phyloP scores from a whole-genome alignment of 140 eudicot species.

The Stevia rebaudiana region DNA sequence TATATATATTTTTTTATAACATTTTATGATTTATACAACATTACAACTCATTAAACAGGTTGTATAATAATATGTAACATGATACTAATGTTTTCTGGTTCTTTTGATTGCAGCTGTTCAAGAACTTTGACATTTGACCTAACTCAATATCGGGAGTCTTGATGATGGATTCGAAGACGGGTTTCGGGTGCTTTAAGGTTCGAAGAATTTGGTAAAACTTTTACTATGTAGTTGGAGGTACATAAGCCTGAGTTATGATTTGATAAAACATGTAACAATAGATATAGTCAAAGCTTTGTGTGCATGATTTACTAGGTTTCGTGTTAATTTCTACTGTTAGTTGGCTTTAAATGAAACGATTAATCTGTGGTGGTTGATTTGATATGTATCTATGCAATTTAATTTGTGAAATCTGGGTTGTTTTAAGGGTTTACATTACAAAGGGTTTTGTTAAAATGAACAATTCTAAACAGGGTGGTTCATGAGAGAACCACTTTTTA shows the following conservation, averaged over 20 bases:
- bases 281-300: slow-evolving; percentile 17
- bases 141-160: slow-evolving; percentile 63
- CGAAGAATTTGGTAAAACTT: neutral
- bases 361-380: neutral
- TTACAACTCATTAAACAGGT: neutral
- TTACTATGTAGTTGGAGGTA: slow-evolving; percentile 9
- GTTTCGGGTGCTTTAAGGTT: slow-evolving; percentile 12
- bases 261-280: slow-evolving; percentile 8
- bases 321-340: slow-evolving; percentile 10
- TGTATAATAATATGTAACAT: neutral
- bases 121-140: slow-evolving; percentile 93
- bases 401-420: neutral
- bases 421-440: neutral
- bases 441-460: too few species aligned
- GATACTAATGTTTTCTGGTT: neutral
- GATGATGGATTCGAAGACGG: slow-evolving; percentile 21
- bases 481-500: too few species aligned
- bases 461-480: too few species aligned
- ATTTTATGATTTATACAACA: neutral
- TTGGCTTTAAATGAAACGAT: slow-evolving; percentile 1
- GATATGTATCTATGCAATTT: neutral
- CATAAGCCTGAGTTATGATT: slow-evolving; percentile 18
- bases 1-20: neutral
- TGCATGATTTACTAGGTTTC: slow-evolving; percentile 18
- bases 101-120: slow-evolving; percentile 61